Conservation (phyloP, 2,329 filamentous ascomycete species). For the Fusarium annulatum region DNA sequence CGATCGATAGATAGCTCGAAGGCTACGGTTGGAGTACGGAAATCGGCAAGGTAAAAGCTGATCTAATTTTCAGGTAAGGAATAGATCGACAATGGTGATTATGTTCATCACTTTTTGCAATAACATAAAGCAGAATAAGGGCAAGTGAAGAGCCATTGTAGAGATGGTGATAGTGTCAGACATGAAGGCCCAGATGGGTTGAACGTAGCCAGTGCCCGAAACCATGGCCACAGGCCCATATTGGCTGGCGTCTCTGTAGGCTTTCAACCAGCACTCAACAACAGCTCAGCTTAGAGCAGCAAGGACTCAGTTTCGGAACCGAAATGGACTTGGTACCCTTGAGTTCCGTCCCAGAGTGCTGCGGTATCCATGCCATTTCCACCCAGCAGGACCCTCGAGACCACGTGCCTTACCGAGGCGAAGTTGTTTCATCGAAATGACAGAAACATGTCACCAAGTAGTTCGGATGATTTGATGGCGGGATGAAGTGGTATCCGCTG, state of each 20-base stretch:
- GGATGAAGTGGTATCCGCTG: neutral
- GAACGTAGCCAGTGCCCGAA: neutral
- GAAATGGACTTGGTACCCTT: neutral
- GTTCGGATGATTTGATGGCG: conserved; percentile 6
- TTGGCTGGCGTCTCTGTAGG: neutral
- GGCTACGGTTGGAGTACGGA: neutral
- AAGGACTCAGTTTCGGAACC: neutral
- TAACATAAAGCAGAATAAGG: neutral
- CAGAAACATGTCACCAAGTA: conserved; percentile 2
- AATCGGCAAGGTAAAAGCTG: neutral
- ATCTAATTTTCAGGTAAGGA: neutral
- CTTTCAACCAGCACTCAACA: neutral
- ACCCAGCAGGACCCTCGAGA: neutral
- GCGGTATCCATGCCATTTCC: conserved; percentile 3
- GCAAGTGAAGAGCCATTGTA: neutral
- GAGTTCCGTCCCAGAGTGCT: neutral
- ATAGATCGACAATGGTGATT: neutral
- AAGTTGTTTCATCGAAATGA: conserved; percentile 25
- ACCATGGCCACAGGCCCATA: no score
- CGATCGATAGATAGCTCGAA: neutral
- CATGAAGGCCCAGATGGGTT: neutral
- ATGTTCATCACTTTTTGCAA: neutral
- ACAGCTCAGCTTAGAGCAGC: neutral
- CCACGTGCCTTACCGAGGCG: conserved; percentile 17
- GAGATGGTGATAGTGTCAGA: neutral